Evolutionary conservation across 1,139 yeast genomes (phyloP).

Genomic region (Candida sp.): DNA sequence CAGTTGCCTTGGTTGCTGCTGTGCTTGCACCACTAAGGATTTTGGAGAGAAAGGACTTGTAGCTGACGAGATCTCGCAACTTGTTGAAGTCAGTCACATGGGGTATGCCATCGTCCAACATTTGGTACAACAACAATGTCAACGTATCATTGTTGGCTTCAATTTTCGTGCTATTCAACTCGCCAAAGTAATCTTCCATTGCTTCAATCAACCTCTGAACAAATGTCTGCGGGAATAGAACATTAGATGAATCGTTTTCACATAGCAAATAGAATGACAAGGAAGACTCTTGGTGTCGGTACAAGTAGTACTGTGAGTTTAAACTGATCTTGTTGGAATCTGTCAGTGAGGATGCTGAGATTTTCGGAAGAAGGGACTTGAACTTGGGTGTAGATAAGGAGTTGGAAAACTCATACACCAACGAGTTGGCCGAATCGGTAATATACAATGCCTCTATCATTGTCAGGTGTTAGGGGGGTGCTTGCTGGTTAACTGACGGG

Average conservation of each 20-base stretch:
- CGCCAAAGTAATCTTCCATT: conserved; percentile 61
- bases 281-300: conserved; percentile 7
- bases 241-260: conserved; percentile 25
- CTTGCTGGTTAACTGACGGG: no score
- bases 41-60: conserved; percentile 43
- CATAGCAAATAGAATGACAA: conserved; percentile 15
- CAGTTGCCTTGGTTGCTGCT: conserved; percentile 29
- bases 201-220: conserved; percentile 54
- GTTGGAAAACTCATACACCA: conserved; percentile 62
- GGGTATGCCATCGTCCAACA: conserved; percentile 81
- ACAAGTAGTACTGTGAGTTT: conserved; percentile 11
- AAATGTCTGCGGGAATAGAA: conserved; percentile 62
- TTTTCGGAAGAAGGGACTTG: conserved; percentile 35
- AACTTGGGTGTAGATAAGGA: conserved; percentile 56
- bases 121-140: conserved; percentile 52
- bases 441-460: conserved; percentile 67
- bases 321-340: conserved; percentile 10
- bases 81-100: conserved; percentile 74
- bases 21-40: conserved; percentile 38
- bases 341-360: conserved; percentile 1
- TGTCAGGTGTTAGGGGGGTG: background rate
- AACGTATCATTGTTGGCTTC: conserved; percentile 70
- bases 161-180: conserved; percentile 61
- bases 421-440: conserved; percentile 55
- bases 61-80: conserved; percentile 74